Base-by-base conservation (phyloP, 2,329 filamentous ascomycete species). In the Claviceps paspali region DNA sequence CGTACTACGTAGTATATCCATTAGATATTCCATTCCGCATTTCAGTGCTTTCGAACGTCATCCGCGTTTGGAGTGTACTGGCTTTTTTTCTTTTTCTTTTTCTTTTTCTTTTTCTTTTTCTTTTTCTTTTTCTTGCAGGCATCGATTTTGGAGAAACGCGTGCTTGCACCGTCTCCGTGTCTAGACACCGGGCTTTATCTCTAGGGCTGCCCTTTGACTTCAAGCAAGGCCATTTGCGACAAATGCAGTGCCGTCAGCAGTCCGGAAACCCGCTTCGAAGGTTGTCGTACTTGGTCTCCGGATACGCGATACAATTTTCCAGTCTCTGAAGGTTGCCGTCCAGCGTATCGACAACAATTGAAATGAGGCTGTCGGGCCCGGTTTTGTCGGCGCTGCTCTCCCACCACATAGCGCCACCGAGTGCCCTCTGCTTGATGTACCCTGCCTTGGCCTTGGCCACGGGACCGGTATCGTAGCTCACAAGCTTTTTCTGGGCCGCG, bases 321-420 rank as follows among this genome's bases (percentile, higher is more conserved):
- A 56, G 61, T 49, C 59, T 59, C 42, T 74, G 63, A 24, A 84
- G 56, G 2, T 49, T 52, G 0, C 76, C 74, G 14, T 76, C 78
- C 9, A 83, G 55, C 0, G 57, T 61, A 23, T 70, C 62, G 1
- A 81, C 72, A 12, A 79, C 75, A 11, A 69, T 76, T 6, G 57
- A 61, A 38, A 87, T 85, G 51, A 95, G 54, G 48, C 82, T 88
- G 37, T 68, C 58, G 0, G 67, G 62, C 0, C 75, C 76, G 3
- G 58, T 52, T 52, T 76, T 78, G 54, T 95, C 88, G 1, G 73
- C 78, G 50, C 80, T 88, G 49, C 76, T 83, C 62, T 95, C 87
- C 86, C 86, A 94, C 85, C 85, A 96, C 87, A 96, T 95, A n/a
- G 72, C 84, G 14, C 88, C 88, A 2, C 86, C 87, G 0, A 95